Conservation (phyloP, 441 rosid species). For the Mallotus repandus region DNA sequence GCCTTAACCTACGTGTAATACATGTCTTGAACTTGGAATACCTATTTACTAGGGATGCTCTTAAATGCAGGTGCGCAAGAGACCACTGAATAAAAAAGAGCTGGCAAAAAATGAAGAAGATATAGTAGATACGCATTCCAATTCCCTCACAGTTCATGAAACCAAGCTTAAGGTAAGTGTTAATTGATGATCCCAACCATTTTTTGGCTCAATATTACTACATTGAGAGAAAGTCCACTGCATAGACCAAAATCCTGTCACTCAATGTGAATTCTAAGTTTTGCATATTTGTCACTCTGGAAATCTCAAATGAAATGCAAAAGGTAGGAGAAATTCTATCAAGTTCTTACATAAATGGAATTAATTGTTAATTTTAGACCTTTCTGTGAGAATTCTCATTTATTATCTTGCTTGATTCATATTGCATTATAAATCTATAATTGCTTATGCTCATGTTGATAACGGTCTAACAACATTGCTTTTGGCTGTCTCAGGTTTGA, state of each 20-base stretch:
- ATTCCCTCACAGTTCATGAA: constrained; percentile 85
- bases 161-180: constrained; percentile 81
- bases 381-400: background rate
- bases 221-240: background rate
- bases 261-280: background rate
- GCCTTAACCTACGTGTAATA: background rate
- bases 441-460: background rate
- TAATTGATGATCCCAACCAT: constrained; percentile 6
- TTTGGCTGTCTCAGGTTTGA: background rate
- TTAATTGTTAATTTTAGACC: background rate
- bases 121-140: constrained; percentile 73
- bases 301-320: background rate
- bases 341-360: background rate
- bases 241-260: background rate
- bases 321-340: background rate
- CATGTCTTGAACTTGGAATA: background rate
- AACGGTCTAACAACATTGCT: background rate
- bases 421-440: no score
- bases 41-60: constrained; percentile 18
- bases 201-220: constrained; percentile 3
- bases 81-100: constrained; percentile 97
- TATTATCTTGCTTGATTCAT: background rate
- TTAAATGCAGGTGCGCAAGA: constrained; percentile 82
- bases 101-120: constrained; percentile 91
- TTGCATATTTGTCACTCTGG: background rate